Evolutionary conservation across 1,139 yeast species (phyloP), one percentile per base, ranked within the genome.

Genomic region (Debaryomyces coudertii): DNA sequence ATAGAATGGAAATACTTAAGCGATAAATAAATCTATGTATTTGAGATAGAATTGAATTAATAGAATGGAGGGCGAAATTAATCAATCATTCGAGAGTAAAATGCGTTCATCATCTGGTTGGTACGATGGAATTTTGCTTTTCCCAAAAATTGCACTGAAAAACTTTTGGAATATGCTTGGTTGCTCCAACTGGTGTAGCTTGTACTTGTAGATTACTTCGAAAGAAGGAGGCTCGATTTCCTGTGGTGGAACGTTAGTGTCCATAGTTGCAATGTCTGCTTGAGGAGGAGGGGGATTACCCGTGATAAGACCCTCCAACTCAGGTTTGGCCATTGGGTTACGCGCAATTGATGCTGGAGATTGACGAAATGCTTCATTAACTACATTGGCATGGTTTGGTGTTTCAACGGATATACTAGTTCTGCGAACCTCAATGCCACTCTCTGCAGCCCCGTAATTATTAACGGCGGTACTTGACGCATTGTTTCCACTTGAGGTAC

Each of bases 181-280:
- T 31, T 47, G 49, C 44, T 50, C 45, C 22, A 50, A 35, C 49
- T 67, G 59, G 3, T 50, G 42, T 14, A 62, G 45, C 51, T 72
- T 72, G 53, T 53, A 69, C 44, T 60, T 54, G 43, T 60, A 54
- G 23, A 72, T 62, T 34, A 61, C 66, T 9, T 70, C 70, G 38
- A 65, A 63, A 1, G 62, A 41, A 3, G 77, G 77, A 14, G 77
- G 77, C 47, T 72, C 72, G 42, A 71, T 69, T 46, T 71, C 77
- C 46, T 57, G 64, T 2, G 73, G 72, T 7, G 64, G 54, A 15
- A 63, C 57, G 45, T 60, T 52, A 23, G 61, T 37, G 42, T 56
- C 55, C 22, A 53, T 22, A 34, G 63, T 61, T 5, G 54, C 48
- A 14, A 53, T 42, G 2, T 52, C 65, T 33, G 47, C 29, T 30